Percentiles rank a stretch among this genome's conserved stretches.
phyloP scores from a whole-genome alignment of 2,329 filamentous ascomycete species.

The Ophiostoma novo-ulmi region DNA sequence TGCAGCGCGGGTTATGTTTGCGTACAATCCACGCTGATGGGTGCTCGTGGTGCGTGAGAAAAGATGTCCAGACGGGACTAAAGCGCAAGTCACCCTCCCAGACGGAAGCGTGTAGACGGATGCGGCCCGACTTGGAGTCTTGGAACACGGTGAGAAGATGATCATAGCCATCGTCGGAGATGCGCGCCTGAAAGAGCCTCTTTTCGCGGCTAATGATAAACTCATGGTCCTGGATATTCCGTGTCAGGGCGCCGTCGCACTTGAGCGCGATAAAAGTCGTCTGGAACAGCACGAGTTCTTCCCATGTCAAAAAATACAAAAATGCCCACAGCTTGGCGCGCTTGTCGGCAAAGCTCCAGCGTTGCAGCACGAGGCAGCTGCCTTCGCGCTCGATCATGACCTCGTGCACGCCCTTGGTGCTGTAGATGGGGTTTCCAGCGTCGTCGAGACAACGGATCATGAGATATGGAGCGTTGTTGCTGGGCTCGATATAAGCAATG shows the following conservation, averaged over 20 bases:
- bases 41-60: conserved; percentile 44
- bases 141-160: conserved; percentile 52
- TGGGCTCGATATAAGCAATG: conserved; percentile 46
- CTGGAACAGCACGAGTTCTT: conserved; percentile 59
- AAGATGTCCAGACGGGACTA: conserved; percentile 61
- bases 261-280: conserved; percentile 55
- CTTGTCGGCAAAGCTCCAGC: conserved; percentile 45
- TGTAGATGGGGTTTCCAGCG: conserved; percentile 43
- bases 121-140: conserved; percentile 44
- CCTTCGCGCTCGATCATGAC: conserved; percentile 48
- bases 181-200: conserved; percentile 52
- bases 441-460: conserved; percentile 42
- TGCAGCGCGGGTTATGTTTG: conserved; percentile 40
- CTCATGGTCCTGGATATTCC: conserved; percentile 42
- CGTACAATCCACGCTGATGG: conserved; percentile 45
- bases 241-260: conserved; percentile 43
- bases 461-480: conserved; percentile 42
- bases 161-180: conserved; percentile 46
- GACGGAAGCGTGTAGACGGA: conserved; percentile 53
- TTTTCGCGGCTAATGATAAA: conserved; percentile 46
- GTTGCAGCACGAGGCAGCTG: conserved; percentile 46
- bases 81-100: conserved; percentile 49
- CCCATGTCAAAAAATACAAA: conserved; percentile 56
- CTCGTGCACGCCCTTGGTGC: conserved; percentile 50
- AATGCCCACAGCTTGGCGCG: conserved; percentile 50